Base-by-base conservation (phyloP, 768 basidiomycete species). In the Stropharia rugosoannulata region DNA sequence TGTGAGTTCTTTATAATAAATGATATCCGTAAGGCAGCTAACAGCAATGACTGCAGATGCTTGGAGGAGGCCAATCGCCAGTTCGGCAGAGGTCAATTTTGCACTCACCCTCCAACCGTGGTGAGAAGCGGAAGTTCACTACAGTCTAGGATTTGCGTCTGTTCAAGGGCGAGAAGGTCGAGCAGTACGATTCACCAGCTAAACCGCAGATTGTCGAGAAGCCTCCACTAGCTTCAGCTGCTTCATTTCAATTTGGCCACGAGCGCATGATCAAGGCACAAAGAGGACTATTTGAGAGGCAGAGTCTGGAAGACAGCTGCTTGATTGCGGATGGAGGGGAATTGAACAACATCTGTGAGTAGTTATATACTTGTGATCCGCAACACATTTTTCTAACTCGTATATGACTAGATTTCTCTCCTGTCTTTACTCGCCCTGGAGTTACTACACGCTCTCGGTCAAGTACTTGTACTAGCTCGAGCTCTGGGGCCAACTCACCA, bases 41-140 rank as follows among this genome's bases (percentile, higher is more conserved):
- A 46, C 13, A 36, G 22, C 9, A 16, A 13, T 16, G 40, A 37
- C 8, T 44, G 1, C 57, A 90, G 87, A 91, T 93, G 89, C 72
- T 92, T 32, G 90, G 86, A 46, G 90, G 89, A 52, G 89, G 87
- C 2, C 87, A 83, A 51, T 41, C 51, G 3, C 42, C 51, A 4
- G 83, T 89, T 49, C 83, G 85, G 27, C 83, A 89, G 32, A 72
- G 77, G 11, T 90, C 90, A 0, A 82, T 88, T n/a, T 83, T 85
- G 75, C 82, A 76, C 2, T 92, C 90, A 1, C 90, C 90, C 0
- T 89, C 85, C 55, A 75, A 81, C 16, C 80, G 83, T 39, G 76
- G 80, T 7, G 86, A 86, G 61, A 87, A 89, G 65, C 75, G 82
- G 56, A 87, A 84, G 65, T 75, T 82, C 43, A 66, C 76, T 0